Base-by-base conservation (phyloP, 768 basidiomycete species). In the Suillus plorans region DNA sequence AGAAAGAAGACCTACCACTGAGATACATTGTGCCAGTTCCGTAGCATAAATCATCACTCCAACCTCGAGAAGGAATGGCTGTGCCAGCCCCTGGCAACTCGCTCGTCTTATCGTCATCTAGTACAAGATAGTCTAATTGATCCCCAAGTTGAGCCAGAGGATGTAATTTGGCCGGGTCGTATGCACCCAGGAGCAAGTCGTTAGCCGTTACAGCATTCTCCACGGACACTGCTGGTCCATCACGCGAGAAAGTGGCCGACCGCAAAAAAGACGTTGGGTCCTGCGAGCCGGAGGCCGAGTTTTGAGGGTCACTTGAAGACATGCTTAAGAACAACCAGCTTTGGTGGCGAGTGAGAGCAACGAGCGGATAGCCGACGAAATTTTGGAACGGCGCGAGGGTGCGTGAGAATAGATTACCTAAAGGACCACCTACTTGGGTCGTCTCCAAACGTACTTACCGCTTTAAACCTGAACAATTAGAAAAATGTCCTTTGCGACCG, bases 1-100 rank as follows among this genome's bases (percentile, higher is more conserved):
- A 83, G 85, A 85, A 84, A 83, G 64, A 66, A 60, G 67, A 89
- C 94, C 75, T 75, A 98, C 97, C 97, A 78, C 92, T 86, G 64
- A 99, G 89, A 88, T 99, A 99, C 82, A 95, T 97, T 69, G 96
- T 96, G 68, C 97, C 97, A 72, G 96, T 98, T 74, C 97, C 97
- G 80, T 99, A 98, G 86, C 95, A 98, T 66, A 99, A 81, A 82
- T 99, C 97, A 82, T 99, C 97, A 80, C 94, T 93, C 96, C 95
- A 99, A 68, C 97, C 95, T 82, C 97, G 84, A 76, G 90, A 92
- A 70, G 96, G 95, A 69, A 99, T 86, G 64, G 96, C 95, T 66
- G 92, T 95, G 71, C 84, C 86, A 71, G 92, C 88, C 60, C 97
- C 97, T 74, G 94, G 94, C 66, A 97, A 81, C 62, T 94, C 88